These are phyloP conservation scores for Saturnispora sekii DNA, from an alignment of 805 yeast species.

Conservation along the genomic window DNA sequence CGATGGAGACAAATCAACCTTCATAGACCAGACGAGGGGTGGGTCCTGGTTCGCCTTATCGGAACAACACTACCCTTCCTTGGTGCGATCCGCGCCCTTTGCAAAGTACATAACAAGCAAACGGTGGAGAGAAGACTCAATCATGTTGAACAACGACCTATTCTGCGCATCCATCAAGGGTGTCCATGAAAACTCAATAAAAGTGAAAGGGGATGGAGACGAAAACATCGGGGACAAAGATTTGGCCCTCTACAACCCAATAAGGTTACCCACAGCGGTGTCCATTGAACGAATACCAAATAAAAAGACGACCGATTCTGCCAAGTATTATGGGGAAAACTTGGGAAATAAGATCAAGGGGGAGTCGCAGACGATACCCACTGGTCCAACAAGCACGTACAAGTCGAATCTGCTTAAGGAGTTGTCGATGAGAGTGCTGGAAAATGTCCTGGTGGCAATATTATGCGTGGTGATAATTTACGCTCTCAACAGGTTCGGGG, in stretches of 20 bases:
- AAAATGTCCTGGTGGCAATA: constrained; percentile 40
- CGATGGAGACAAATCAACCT: constrained; percentile 35
- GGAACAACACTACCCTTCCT: constrained; percentile 63
- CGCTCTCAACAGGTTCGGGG: constrained; percentile 29
- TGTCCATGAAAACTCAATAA: constrained; percentile 33
- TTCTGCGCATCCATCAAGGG: constrained; percentile 38
- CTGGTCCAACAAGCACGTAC: constrained; percentile 13
- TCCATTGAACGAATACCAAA: constrained; percentile 11
- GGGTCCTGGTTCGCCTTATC: constrained; percentile 86
- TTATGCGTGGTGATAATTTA: constrained; percentile 29
- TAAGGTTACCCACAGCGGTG: constrained; percentile 18
- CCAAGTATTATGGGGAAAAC: constrained; percentile 7
- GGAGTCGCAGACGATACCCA: too few relatives aligned
- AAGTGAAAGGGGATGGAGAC: background rate
- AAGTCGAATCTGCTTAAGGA: constrained; percentile 17
- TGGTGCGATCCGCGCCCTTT: constrained; percentile 70
- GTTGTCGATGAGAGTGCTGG: constrained; percentile 27
- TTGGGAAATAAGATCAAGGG: too few relatives aligned
- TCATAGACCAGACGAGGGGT: constrained; percentile 51
- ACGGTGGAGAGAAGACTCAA: constrained; percentile 33
- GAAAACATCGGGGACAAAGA: constrained; percentile 4
- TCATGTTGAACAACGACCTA: constrained; percentile 29
- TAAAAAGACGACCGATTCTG: constrained; percentile 6
- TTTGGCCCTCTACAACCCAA: constrained; percentile 16
- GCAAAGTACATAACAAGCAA: constrained; percentile 49